Conservation (phyloP, 2,329 filamentous ascomycete genomes). For the Neopestalotiopsis rosae region DNA sequence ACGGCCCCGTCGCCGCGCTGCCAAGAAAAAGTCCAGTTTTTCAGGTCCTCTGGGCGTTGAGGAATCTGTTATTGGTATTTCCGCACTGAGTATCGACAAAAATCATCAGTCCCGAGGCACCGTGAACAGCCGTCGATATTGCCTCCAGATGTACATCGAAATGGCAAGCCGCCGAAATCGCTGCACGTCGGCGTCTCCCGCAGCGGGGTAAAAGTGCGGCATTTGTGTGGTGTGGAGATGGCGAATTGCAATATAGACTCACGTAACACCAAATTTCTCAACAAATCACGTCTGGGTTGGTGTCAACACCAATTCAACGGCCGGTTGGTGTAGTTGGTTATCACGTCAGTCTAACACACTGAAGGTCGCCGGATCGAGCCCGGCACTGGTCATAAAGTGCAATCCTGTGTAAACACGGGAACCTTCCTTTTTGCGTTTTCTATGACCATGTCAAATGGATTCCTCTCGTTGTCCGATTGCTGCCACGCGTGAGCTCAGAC, state of each 20-base stretch:
- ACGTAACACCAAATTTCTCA: neutral
- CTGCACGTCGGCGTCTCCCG: neutral
- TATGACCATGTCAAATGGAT: too few relatives aligned
- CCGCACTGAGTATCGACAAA: too few relatives aligned
- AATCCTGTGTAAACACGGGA: too few relatives aligned
- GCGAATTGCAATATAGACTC: neutral
- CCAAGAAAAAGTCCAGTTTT: neutral
- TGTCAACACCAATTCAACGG: conserved; percentile 17
- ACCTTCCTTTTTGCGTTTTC: neutral
- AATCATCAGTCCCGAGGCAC: too few relatives aligned
- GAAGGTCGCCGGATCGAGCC: conserved; percentile 43
- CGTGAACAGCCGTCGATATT: too few relatives aligned
- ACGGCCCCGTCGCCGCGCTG: neutral
- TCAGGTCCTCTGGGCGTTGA: too few relatives aligned
- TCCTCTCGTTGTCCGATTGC: too few relatives aligned
- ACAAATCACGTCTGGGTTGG: conserved; percentile 14
- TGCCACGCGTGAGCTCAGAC: too few relatives aligned
- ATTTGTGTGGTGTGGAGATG: neutral
- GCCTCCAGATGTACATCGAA: neutral
- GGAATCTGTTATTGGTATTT: too few relatives aligned
- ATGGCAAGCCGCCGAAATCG: neutral
- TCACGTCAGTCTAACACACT: conserved; percentile 54
- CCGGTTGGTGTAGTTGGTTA: conserved; percentile 48
- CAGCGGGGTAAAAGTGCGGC: conserved; percentile 6
- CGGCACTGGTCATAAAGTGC: conserved; percentile 33